These are phyloP conservation scores for Colletotrichum spinosum DNA, from an alignment of 2,329 filamentous ascomycete species.

Conservation along the genomic window DNA sequence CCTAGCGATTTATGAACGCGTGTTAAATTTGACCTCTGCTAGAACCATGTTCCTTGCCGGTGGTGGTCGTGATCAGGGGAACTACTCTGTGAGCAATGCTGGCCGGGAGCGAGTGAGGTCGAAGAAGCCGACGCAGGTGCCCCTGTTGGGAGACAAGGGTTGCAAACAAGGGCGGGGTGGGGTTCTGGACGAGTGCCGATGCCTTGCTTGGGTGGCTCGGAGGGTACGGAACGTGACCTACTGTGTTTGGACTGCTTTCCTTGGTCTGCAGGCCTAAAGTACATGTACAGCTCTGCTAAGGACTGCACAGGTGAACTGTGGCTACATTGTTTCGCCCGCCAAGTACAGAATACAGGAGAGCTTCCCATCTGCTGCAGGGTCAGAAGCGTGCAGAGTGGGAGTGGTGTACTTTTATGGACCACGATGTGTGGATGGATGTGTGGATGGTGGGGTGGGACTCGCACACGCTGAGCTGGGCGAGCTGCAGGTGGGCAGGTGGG, in stretches of 20 bases:
- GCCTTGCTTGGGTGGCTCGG: conserved; percentile 33
- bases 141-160: conserved; percentile 28
- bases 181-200: conserved; percentile 36
- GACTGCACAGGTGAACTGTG: no score
- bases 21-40: conserved; percentile 17
- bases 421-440: no score
- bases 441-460: no score
- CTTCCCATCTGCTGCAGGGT: conserved; percentile 19
- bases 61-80: conserved; percentile 17
- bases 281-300: conserved; percentile 13
- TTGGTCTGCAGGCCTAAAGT: neutral
- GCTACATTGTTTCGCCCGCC: no score
- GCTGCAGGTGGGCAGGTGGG: no score
- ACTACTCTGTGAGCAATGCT: neutral
- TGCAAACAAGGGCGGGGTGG: conserved; percentile 31
- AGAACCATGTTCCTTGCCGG: conserved; percentile 29
- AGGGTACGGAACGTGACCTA: conserved; percentile 24
- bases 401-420: no score
- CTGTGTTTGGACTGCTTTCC: no score
- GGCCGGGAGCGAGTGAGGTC: conserved; percentile 28
- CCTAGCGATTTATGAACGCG: neutral
- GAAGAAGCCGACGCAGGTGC: conserved; percentile 17
- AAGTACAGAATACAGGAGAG: no score
- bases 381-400: conserved; percentile 5
- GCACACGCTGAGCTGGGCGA: no score